Evolutionary conservation across 345 rosid species (phyloP).

Genomic region (Gossypioides kirkii): DNA sequence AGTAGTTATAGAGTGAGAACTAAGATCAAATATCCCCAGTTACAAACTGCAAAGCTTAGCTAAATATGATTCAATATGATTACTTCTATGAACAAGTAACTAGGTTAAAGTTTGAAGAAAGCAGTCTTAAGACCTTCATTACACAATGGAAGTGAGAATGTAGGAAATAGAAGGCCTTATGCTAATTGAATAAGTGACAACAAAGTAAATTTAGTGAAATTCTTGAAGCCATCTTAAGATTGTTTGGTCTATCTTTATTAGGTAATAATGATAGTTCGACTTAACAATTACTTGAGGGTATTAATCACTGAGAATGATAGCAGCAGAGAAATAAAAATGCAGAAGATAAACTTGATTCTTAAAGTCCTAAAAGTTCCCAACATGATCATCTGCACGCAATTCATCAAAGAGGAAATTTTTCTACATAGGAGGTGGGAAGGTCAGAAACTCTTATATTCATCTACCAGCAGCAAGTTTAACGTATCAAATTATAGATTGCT

Average conservation of each 20-base stretch:
- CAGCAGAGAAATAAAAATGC: background rate
- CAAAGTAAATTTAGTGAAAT: background rate
- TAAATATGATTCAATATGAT: background rate
- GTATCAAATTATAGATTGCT: slow-evolving; percentile 3
- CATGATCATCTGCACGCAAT: background rate
- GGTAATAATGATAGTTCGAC: background rate
- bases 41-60: background rate
- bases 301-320: background rate
- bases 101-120: background rate
- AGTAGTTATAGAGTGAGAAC: background rate
- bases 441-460: background rate
- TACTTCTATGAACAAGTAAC: background rate
- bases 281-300: background rate
- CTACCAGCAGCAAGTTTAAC: slow-evolving; percentile 10
- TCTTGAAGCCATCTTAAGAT: background rate
- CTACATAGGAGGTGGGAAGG: background rate
- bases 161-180: background rate
- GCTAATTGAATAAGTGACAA: background rate
- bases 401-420: background rate
- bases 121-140: slow-evolving; percentile 3
- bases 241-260: background rate
- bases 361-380: background rate
- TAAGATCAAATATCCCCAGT: background rate
- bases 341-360: background rate
- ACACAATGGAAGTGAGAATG: slow-evolving; percentile 1